Base-by-base conservation (phyloP, 805 yeast genomes). In the Saccharomycopsis fermentans region DNA sequence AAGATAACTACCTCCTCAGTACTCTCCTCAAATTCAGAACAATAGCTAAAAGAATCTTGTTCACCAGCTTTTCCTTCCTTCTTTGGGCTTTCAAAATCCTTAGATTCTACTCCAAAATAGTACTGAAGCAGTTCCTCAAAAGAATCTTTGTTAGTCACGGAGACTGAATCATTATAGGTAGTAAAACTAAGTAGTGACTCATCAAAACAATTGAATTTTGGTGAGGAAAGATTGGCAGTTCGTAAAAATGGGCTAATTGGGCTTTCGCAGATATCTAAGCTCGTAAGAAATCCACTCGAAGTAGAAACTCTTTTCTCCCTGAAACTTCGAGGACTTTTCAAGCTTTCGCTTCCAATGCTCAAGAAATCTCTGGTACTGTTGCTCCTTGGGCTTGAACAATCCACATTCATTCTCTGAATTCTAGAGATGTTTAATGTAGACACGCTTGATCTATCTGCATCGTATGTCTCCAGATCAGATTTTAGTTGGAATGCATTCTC, bases 1-100 rank as follows among this genome's bases (percentile, higher is more conserved):
- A 35, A 57, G 21, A 62, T 54, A n/a, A 47, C 54, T 9, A 51
- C n/a, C 8, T 56, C 43, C 6, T 51, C 55, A 5, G 16, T 26
- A 32, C 35, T 17, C 9, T 56, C 55, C 26, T 51, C 51, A 17
- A 32, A 21, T 26, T 52, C 54, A n/a, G 35, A 34, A 17, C 1
- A 21, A 24, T 12, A 26, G 17, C 34, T 34, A 24, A 2, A 2
- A 35, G 47, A 6, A 35, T 14, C 12, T n/a, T 11, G 1, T 21
- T 5, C 34, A 3, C 5, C 6, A n/a, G 24, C 16, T 5, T 17
- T 39, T 37, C 51, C 55, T 4, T 16, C 27, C 12, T 39, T 50
- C 4, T 14, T 50, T 6, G 27, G 14, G 6, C 14, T 27, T 50
- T 14, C 29, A 27, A 37, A 27, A 29, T 50, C 35, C 16, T n/a